phyloP scores from a whole-genome alignment of 163 green algal genomes.

The Chlorella variabilis region DNA sequence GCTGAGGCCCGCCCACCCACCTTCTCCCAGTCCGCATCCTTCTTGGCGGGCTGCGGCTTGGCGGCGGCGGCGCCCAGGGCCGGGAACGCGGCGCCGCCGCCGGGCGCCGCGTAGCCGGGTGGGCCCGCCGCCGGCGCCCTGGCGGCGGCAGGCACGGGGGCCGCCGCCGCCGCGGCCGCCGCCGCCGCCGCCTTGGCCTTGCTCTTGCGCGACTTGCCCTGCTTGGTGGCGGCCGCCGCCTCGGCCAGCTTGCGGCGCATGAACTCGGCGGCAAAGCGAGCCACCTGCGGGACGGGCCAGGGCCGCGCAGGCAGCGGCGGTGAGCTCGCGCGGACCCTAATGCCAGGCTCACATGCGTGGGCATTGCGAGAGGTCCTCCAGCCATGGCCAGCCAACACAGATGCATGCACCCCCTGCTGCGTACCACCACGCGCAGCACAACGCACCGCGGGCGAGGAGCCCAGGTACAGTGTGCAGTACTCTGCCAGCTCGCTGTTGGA shows the following conservation, averaged over 20 bases:
- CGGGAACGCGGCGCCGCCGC: not conserved
- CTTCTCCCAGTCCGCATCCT: conserved; percentile 46
- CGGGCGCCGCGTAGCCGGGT: not conserved
- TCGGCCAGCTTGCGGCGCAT: conserved; percentile 81
- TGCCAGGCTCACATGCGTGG: too few relatives aligned
- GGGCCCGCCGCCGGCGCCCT: not conserved
- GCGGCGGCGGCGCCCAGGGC: not conserved
- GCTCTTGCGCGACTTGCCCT: conserved; percentile 45
- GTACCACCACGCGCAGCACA: too few relatives aligned
- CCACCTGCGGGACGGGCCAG: conserved; percentile 55
- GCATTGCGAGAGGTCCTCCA: too few relatives aligned
- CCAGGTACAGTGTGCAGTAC: conserved; percentile 72
- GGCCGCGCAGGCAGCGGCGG: too few relatives aligned
- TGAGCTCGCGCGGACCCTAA: too few relatives aligned
- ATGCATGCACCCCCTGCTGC: too few relatives aligned
- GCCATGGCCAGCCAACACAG: too few relatives aligned
- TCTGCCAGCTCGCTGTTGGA: conserved; percentile 80
- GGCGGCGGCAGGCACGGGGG: not conserved
- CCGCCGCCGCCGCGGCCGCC: conserved; percentile 6
- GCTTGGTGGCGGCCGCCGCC: conserved; percentile 35
- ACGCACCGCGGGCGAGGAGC: conserved; percentile 61
- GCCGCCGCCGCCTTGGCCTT: conserved; percentile 29
- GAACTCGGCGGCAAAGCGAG: conserved; percentile 82
- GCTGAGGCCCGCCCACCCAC: conserved; percentile 11
- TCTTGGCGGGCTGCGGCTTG: conserved; percentile 2